Base-by-base conservation (phyloP, 23 red algal species). In the Chondrus crispus region DNA sequence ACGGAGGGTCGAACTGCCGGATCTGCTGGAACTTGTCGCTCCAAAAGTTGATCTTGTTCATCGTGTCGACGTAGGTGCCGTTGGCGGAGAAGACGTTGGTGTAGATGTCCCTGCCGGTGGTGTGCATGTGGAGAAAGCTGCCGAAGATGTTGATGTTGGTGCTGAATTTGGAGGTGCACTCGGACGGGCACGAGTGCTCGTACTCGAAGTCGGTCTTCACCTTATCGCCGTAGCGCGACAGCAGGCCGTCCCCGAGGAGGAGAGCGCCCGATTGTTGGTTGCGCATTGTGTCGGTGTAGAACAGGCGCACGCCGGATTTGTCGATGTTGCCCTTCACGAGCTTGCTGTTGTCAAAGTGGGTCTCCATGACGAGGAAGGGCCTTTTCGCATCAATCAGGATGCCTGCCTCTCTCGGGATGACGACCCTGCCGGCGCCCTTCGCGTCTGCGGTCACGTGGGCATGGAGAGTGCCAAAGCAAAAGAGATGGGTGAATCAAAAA, bases 1-100 rank as follows among this genome's bases (percentile, higher is more conserved):
- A 71, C 24, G 79, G 79, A 26, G 77, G 66, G 33, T 83, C 58
- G 48, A 93, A 62, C 4, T 73, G 35, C 6, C n/a, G 69, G 24
- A 53, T 58, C 19, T 78, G 54, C 45, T 93, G 89, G 37, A 85
- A 85, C n/a, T 70, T 71, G 40, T 93, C 81, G 50, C 79, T 85
- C 89, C 89, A 93, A 55, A 75, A 93, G 62, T 84, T 85, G 3
- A 75, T 53, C 89, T 89, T 74, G 66, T 84, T 74, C 45, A 93
- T 54, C 22, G 30, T 85, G 8, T 85, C 69, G 19, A 93, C 55
- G 35, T 85, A 93, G 3, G 89, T 85, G 2, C 80, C 80, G 68
- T 93, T 93, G 43, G 74, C 68, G 19, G 51, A 57, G 29, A 76
- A 93, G 39, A 48, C 74, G 79, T 93, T 93, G 24, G 47, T 85